Evolutionary conservation across 805 yeast species (phyloP), one percentile per base, ranked within the genome.

Genomic region (Yarrowia alimentaria): DNA sequence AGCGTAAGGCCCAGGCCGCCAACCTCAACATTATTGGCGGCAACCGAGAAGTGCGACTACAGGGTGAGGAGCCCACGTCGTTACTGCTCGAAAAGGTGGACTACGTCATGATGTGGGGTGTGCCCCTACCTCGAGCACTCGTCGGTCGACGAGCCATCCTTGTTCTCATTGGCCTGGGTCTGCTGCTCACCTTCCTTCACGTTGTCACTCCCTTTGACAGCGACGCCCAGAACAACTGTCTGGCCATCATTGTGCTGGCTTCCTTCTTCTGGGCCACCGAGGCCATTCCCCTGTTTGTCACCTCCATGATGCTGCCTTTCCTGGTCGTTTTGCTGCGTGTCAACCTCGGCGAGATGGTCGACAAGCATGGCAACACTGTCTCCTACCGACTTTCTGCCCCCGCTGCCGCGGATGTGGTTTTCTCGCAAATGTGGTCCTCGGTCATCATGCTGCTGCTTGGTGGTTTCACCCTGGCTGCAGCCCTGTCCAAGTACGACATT

Each of bases 211-310:
- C 51, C 19, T 43, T 43, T 17, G 50, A 43, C 14, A 43, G 37
- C 8, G 50, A 30, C 12, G 71, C 68, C 5, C 85, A 83, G 58
- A 85, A 83, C 54, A 80, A 88, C 60, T 88, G 99, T 68, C 76
- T 91, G 63, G 95, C 97, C 0, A 70, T 91, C 5, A 73, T 93
- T 37, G 74, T 85, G 3, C 79, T 86, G 58, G 82, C 95, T 1
- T 89, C 97, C 0, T 62, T 90, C 43, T 70, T 90, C 19, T 91
- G 98, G 99, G 97, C 98, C 0, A 86, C 97, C 9, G 99, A 91
- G 63, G 79, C 96, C 0, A 79, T 91, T 56, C 98, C 98, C 5
- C 70, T 91, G 33, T 93, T 87, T 67, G 94, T 85, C 12, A 91
- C 99, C 1, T 83, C 97, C 0, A 65, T 91, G 52, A 60, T 87